Percentiles rank a stretch among this genome's conserved stretches.
phyloP scores from a whole-genome alignment of 148 eudicot species.

The Rhododendron vialii region DNA sequence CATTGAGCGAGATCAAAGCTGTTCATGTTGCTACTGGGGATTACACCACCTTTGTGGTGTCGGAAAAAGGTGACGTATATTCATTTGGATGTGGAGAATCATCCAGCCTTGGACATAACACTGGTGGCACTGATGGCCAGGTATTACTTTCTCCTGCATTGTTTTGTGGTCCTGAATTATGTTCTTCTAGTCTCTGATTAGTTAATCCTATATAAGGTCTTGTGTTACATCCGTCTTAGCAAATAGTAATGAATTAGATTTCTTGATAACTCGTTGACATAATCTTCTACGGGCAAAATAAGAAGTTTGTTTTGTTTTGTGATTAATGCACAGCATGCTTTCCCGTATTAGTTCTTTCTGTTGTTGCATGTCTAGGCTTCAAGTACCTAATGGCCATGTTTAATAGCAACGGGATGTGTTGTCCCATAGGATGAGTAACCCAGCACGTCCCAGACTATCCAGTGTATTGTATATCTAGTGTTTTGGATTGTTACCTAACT shows the following conservation, averaged over 20 bases:
- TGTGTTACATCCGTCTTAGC: neutral
- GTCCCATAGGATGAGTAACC: neutral
- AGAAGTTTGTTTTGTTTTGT: too few species aligned
- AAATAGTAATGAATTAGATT: too few species aligned
- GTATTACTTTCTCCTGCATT: constrained; percentile 24
- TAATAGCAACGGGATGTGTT: too few species aligned
- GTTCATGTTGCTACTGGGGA: constrained; percentile 92
- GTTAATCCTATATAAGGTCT: neutral
- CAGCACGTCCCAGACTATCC: neutral
- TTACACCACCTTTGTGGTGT: constrained; percentile 86
- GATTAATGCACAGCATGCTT: neutral
- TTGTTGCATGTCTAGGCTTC: neutral
- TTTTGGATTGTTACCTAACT: neutral
- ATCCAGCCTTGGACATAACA: constrained; percentile 78
- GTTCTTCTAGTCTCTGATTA: neutral
- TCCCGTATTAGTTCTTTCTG: neutral
- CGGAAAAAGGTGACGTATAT: constrained; percentile 71
- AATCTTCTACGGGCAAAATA: too few species aligned
- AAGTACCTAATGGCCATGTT: neutral
- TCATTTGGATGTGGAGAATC: constrained; percentile 96
- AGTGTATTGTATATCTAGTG: neutral
- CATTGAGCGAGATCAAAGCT: constrained; percentile 63
- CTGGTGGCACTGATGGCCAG: constrained; percentile 51
- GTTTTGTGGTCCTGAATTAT: neutral
- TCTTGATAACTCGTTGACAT: too few species aligned